Base-by-base conservation (phyloP, 495 filamentous ascomycete genomes). In the Daldinia bambusicola region DNA sequence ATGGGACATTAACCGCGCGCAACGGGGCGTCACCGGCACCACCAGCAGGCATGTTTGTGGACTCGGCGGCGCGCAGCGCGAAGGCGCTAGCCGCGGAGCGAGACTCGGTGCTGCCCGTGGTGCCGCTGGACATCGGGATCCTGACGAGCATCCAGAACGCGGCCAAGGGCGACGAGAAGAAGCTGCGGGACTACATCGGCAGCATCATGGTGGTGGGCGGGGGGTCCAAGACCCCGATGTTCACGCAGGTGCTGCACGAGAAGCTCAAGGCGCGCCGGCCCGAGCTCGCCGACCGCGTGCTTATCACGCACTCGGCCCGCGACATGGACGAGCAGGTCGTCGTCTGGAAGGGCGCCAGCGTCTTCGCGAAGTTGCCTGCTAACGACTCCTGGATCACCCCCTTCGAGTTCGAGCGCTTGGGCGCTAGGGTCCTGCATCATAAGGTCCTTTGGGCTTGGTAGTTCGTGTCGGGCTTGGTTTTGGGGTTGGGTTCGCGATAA, bases 131-230 rank as follows among this genome's bases (percentile, higher is more conserved):
- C 81, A 87, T 86, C 31, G 95, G 96, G 9, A 96, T 99, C 74
- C 83, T 97, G 55, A 92, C 91, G 20, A 91, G 88, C 30, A 95
- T 98, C 75, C 86, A 90, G 14, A 92, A 98, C 76, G 95, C 93
- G 6, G 90, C 93, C 26, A 91, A 90, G 63, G 90, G 88, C 38
- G 94, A 98, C 74, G 96, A 98, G 59, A 94, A 94, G 79, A 96
- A 95, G 78, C 89, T 94, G 68, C 88, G 92, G 18, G 96, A 99
- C 74, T 93, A 96, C 80, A 84, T 97, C 31, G 93, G 93, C 22
- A 91, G 92, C 40, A 97, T 99, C 82, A 98, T 99, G 93, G 88
- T 98, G 2, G 88, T 98, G 55, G 95, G 95, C 52, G 95, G 95
- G 20, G 96, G 93, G 7, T 90, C 91, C 56, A 89, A 94, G 84